Percentiles rank a stretch among this genome's conserved stretches.
Evolutionary conservation across 768 basidiomycete species (phyloP).

Genomic region (Epithele typhae): DNA sequence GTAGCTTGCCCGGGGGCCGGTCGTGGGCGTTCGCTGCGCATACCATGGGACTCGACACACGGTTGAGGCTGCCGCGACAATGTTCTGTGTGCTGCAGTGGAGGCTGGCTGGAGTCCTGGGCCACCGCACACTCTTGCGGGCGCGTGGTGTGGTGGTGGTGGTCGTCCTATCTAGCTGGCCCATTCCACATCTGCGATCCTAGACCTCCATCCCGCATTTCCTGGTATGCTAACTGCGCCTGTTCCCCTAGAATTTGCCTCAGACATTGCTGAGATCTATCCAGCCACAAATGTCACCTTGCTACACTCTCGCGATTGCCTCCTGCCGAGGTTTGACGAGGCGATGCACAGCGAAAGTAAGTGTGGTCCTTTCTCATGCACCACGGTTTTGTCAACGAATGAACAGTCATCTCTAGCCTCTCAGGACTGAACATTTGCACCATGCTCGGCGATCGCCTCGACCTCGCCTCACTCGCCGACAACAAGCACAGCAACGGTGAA

Average conservation of each 20-base stretch:
- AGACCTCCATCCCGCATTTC: too few relatives aligned
- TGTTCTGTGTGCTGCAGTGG: too few relatives aligned
- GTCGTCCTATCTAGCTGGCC: too few relatives aligned
- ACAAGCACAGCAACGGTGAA: conserved; percentile 4
- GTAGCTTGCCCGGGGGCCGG: too few relatives aligned
- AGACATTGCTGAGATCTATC: conserved; percentile 54
- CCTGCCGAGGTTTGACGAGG: conserved; percentile 46
- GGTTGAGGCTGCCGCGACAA: too few relatives aligned
- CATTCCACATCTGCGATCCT: too few relatives aligned
- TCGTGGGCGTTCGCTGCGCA: too few relatives aligned
- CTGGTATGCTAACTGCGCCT: too few relatives aligned
- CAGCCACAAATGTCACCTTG: conserved; percentile 49
- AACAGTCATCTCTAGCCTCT: conserved; percentile 22
- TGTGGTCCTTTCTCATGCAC: neutral
- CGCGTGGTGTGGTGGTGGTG: too few relatives aligned
- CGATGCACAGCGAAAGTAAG: conserved; percentile 50
- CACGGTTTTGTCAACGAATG: neutral
- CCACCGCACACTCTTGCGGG: too few relatives aligned
- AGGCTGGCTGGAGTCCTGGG: too few relatives aligned
- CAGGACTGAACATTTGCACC: conserved; percentile 31
- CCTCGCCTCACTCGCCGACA: conserved; percentile 27
- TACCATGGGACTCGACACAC: too few relatives aligned
- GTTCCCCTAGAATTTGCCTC: conserved; percentile 52
- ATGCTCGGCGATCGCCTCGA: conserved; percentile 57
- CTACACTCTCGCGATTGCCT: conserved; percentile 55